phyloP scores from a whole-genome alignment of 805 yeast species.

The Hyphopichia homilentoma region DNA sequence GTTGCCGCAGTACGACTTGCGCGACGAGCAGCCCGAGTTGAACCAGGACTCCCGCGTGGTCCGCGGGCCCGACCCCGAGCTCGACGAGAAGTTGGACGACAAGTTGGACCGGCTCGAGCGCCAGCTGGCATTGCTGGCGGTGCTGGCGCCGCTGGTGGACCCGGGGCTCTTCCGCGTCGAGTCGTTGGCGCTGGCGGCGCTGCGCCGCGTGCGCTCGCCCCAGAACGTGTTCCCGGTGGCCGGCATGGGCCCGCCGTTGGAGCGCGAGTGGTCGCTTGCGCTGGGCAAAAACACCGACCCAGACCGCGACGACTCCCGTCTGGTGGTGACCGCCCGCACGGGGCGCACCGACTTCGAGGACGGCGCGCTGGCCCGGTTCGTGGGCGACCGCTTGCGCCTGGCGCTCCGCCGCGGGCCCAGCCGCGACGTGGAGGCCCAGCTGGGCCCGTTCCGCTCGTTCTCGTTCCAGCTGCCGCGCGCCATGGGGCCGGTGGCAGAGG shows the following conservation, averaged over 20 bases:
- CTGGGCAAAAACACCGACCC: slow-evolving; percentile 9
- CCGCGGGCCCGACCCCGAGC: slow-evolving; percentile 24
- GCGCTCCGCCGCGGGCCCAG: no score
- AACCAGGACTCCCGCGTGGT: slow-evolving; percentile 78
- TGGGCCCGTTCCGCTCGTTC: no score
- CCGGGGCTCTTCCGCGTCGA: slow-evolving; percentile 5
- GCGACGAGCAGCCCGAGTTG: slow-evolving; percentile 78
- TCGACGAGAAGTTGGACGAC: slow-evolving; percentile 8
- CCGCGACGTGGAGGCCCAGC: no score
- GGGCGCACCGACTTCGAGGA: neutral
- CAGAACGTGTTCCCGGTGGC: slow-evolving; percentile 76
- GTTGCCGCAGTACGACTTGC: slow-evolving; percentile 64
- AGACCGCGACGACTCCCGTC: neutral
- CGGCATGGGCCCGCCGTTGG: slow-evolving; percentile 69
- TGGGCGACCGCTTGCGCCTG: slow-evolving; percentile 16
- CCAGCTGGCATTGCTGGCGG: slow-evolving; percentile 5
- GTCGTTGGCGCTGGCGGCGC: slow-evolving; percentile 5
- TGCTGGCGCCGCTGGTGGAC: slow-evolving; percentile 1
- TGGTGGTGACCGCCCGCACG: neutral
- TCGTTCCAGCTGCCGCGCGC: no score
- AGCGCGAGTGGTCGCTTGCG: slow-evolving; percentile 58
- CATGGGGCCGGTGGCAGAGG: no score
- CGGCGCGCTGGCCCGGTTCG: slow-evolving; percentile 14
- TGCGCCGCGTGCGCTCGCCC: slow-evolving; percentile 44
- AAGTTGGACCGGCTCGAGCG: slow-evolving; percentile 5